Evolutionary conservation across 148 eudicot species (phyloP).

Genomic region (Dianthus caryophyllus): DNA sequence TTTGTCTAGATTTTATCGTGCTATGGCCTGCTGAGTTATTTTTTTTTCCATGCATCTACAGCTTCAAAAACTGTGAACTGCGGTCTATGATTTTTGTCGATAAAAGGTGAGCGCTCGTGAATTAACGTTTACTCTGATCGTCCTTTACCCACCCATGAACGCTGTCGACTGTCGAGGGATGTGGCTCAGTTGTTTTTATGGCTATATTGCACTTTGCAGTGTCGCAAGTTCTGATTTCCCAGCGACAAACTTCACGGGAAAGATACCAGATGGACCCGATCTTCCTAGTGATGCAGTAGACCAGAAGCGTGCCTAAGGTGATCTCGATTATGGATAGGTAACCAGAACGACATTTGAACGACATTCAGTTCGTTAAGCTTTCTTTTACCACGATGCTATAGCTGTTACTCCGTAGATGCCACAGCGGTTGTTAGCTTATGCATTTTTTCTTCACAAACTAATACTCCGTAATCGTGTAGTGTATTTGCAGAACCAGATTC

Average conservation of each 20-base stretch:
- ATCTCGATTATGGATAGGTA: not conserved
- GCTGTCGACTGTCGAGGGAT: not conserved
- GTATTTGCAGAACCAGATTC: not conserved
- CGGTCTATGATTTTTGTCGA: constrained; percentile 75
- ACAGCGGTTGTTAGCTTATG: not conserved
- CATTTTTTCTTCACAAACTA: not conserved
- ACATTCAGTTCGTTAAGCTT: not conserved
- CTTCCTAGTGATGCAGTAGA: constrained; percentile 44
- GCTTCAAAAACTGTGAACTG: constrained; percentile 84
- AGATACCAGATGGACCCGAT: constrained; percentile 47
- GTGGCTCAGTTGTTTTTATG: not conserved
- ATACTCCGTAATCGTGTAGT: not conserved
- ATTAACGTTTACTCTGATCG: not conserved
- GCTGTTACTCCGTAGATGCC: constrained; percentile 3
- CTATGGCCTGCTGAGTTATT: constrained; percentile 13
- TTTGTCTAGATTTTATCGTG: not conserved
- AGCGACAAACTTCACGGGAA: constrained; percentile 50
- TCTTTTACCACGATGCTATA: not conserved
- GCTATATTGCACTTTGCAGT: constrained; percentile 27
- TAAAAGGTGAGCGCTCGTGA: constrained; percentile 44
- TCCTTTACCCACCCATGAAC: not conserved
- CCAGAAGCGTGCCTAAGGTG: constrained; percentile 15
- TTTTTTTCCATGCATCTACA: constrained; percentile 27
- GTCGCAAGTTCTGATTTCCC: constrained; percentile 38
- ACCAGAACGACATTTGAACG: not conserved